A percentile compares a stretch with the other conserved stretches of the same genome.
These are phyloP conservation scores for Thielaviopsis punctulata DNA, from an alignment of 2,329 filamentous ascomycete genomes.

Conservation along the genomic window DNA sequence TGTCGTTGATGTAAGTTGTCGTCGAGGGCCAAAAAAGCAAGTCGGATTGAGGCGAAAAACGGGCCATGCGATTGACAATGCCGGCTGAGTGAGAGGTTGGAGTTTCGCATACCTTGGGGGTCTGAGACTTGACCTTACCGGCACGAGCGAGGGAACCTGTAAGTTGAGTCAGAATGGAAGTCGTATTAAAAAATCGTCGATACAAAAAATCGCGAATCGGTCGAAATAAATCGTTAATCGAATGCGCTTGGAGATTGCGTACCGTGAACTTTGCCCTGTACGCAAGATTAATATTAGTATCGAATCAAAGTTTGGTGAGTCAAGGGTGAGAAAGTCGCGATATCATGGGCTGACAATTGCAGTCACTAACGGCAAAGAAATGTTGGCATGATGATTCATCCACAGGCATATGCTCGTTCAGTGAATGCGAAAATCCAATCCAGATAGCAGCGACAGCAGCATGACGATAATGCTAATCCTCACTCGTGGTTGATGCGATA, in stretches of 20 bases:
- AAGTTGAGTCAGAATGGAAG: conserved; percentile 2
- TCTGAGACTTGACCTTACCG: conserved; percentile 97
- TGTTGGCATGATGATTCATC: not conserved
- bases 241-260: not conserved
- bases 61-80: not conserved
- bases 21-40: not conserved
- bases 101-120: conserved; percentile 55
- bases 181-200: not conserved
- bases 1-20: not conserved
- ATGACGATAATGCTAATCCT: not conserved
- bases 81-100: conserved; percentile 13
- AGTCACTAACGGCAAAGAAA: not conserved
- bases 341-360: not conserved
- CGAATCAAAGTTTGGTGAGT: not conserved
- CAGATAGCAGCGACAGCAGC: not conserved
- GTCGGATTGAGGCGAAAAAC: not conserved
- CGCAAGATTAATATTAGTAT: conserved; percentile 5
- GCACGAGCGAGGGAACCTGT: conserved; percentile 48
- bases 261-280: conserved; percentile 14
- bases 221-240: not conserved
- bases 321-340: not conserved
- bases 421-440: not conserved
- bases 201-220: not conserved
- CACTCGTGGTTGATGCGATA: not conserved
- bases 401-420: not conserved